Evolutionary conservation across 208 protist genomes (phyloP).

Genomic region (Crithidia thermophila): DNA sequence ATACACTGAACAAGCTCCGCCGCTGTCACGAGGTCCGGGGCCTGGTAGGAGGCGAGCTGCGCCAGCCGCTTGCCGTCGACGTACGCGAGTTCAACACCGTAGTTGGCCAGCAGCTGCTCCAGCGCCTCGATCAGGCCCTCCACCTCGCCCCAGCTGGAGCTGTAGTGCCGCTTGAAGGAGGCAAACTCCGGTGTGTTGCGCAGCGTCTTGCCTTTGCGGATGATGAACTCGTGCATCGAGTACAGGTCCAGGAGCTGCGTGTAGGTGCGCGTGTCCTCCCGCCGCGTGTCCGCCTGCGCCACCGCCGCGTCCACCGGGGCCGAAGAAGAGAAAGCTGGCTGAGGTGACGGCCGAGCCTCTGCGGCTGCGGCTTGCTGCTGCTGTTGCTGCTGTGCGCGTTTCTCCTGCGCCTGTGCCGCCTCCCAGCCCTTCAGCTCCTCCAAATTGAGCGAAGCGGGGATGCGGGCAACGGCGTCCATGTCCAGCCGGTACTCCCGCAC

Average conservation of each 20-base stretch:
- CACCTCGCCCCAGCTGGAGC: conserved; percentile 82
- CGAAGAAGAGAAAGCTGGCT: not conserved
- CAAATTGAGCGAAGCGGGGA: conserved; percentile 77
- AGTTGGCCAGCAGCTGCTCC: conserved; percentile 77
- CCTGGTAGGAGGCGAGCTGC: conserved; percentile 69
- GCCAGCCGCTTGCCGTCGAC: conserved; percentile 92
- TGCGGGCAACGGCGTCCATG: conserved; percentile 64
- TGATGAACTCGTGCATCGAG: conserved; percentile 95
- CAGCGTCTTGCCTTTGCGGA: conserved; percentile 88
- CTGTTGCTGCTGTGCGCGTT: conserved; percentile 7
- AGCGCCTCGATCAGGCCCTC: conserved; percentile 74
- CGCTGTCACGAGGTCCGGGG: conserved; percentile 40
- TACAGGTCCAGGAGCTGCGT: conserved; percentile 92
- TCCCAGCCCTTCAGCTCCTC: conserved; percentile 80
- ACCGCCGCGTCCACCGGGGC: not conserved
- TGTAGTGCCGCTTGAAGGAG: conserved; percentile 89
- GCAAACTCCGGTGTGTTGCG: conserved; percentile 92
- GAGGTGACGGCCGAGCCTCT: not conserved
- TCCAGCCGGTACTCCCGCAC: conserved; percentile 78
- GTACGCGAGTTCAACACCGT: conserved; percentile 87
- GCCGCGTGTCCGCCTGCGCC: not conserved
- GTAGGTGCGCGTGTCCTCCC: conserved; percentile 89
- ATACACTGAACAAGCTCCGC: conserved; percentile 81
- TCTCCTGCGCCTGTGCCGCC: conserved; percentile 37
- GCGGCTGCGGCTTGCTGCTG: conserved; percentile 5